Evolutionary conservation across 1,284 basidiomycete genomes (phyloP), one percentile per base, ranked within the genome.

Genomic region (Cerrena zonata): DNA sequence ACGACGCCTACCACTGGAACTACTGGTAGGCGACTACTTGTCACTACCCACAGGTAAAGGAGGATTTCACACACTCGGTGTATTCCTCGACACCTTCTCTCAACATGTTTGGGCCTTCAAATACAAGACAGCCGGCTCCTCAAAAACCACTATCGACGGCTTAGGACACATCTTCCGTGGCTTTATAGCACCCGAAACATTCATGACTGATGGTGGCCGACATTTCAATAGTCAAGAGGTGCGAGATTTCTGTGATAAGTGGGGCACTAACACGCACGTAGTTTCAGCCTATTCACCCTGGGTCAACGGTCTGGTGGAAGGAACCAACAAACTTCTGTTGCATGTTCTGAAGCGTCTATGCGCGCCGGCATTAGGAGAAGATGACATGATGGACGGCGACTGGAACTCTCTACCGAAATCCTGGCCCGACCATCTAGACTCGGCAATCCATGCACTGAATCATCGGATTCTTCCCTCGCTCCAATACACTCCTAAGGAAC

Each of bases 161-260:
- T 56, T 71, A 0, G 19, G 47, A 0, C 4, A 53, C 1, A 66
- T 74, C 1, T 61, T 55, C 26, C 34, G 60, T 0, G 43, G 26
- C 0, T 70, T 62, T 43, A 30, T 53, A 0, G 30, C 62, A 3
- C 52, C 65, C 0, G 65, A 73, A n/a, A 60, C 58, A 0, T 61
- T 74, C 54, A 70, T 72, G 68, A 57, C 65, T 0, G 70, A 76
- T 26, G 64, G 70, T 0, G 68, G 73, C 0, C 56, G 57, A 1
- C 69, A 75, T 43, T 75, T 75, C 54, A 58, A 68, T 23, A 69
- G 68, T 49, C 48, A 65, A 0, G 60, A 65, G 1, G 64, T 75
- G 0, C 5, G 40, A 0, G 56, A 53, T 2, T 66, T 61, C 45
- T 74, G 70, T 43, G 47, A 57, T 4, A 42, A 53, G 12, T 48